Percentiles rank a stretch among this genome's conserved stretches.
Evolutionary conservation across 2,329 filamentous ascomycete species (phyloP).

Genomic region (Purpureocillium takamizusanense): DNA sequence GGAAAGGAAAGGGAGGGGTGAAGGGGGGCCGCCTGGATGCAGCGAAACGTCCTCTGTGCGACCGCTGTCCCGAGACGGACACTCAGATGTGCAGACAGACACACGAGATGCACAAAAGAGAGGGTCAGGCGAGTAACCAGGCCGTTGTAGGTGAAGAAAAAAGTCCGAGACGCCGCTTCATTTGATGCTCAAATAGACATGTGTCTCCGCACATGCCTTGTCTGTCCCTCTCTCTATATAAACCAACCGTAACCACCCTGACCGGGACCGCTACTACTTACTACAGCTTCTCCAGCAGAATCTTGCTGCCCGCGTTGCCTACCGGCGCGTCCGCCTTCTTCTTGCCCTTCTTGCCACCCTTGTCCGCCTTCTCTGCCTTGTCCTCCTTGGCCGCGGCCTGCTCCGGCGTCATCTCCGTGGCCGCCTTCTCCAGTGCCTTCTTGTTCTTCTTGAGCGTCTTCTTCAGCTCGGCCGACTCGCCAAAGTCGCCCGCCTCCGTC

Average conservation of each 20-base stretch:
- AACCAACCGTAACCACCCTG: too few species aligned
- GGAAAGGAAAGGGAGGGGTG: too few species aligned
- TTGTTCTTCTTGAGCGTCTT: slow-evolving; percentile 65
- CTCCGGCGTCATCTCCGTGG: slow-evolving; percentile 46
- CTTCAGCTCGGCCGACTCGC: slow-evolving; percentile 55
- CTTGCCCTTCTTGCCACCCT: slow-evolving; percentile 34
- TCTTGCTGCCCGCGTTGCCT: slow-evolving; percentile 53
- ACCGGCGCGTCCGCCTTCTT: slow-evolving; percentile 35
- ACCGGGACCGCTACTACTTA: too few species aligned
- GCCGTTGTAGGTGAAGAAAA: too few species aligned
- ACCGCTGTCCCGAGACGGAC: too few species aligned
- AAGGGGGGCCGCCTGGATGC: too few species aligned
- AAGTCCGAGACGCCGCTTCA: slow-evolving; percentile 1
- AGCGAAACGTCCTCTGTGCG: too few species aligned
- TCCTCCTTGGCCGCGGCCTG: slow-evolving; percentile 43
- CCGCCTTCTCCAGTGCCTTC: slow-evolving; percentile 60
- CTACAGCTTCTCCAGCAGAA: slow-evolving; percentile 50
- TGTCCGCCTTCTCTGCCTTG: slow-evolving; percentile 31
- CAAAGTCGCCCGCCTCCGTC: slow-evolving; percentile 66
- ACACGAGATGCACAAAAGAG: too few species aligned
- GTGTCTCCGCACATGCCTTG: slow-evolving; percentile 7
- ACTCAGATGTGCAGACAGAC: too few species aligned
- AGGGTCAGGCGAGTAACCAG: too few species aligned
- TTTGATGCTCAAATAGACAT: slow-evolving; percentile 1
- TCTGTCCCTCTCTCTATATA: neutral